Percentiles rank a stretch among this genome's conserved stretches.
Evolutionary conservation across 441 rosid species (phyloP).

Genomic region (Jatropha podagrica): DNA sequence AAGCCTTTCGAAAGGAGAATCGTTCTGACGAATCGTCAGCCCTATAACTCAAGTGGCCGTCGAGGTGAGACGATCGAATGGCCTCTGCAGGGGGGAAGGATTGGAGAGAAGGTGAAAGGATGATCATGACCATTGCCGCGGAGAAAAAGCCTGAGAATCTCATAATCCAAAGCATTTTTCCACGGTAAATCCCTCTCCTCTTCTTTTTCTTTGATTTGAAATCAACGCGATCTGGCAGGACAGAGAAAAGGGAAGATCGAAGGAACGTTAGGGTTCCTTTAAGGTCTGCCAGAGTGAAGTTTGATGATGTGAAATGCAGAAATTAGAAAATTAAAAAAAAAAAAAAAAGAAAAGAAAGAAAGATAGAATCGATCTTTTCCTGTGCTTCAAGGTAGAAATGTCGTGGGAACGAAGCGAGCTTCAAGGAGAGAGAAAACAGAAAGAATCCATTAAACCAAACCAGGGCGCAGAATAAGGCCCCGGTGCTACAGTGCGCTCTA

Average conservation of each 20-base stretch:
- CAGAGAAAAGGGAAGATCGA: constrained; percentile 36
- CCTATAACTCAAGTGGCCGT: constrained; percentile 33
- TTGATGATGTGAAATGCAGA: neutral
- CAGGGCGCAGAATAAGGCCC: constrained; percentile 40
- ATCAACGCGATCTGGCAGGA: constrained; percentile 54
- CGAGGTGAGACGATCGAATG: constrained; percentile 57
- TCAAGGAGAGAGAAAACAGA: constrained; percentile 30
- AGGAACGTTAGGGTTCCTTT: constrained; percentile 57
- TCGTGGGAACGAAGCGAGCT: constrained; percentile 57
- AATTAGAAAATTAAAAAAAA: neutral
- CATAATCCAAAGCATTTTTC: constrained; percentile 65
- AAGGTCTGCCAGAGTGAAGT: constrained; percentile 56
- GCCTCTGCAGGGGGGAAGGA: constrained; percentile 90
- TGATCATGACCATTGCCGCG: constrained; percentile 62
- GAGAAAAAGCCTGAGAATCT: constrained; percentile 70
- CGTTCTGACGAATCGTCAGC: constrained; percentile 23
- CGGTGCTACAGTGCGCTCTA: constrained; percentile 36
- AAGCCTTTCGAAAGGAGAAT: constrained; percentile 55
- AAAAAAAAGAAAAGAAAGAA: neutral
- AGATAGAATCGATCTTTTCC: constrained; percentile 34
- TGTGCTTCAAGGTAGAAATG: constrained; percentile 32
- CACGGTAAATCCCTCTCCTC: constrained; percentile 37
- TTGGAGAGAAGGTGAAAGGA: constrained; percentile 74
- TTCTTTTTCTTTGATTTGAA: constrained; percentile 55
- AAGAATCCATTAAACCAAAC: constrained; percentile 40